Base-by-base conservation (phyloP, 2,329 filamentous ascomycete genomes). In the Talaromyces sp. region DNA sequence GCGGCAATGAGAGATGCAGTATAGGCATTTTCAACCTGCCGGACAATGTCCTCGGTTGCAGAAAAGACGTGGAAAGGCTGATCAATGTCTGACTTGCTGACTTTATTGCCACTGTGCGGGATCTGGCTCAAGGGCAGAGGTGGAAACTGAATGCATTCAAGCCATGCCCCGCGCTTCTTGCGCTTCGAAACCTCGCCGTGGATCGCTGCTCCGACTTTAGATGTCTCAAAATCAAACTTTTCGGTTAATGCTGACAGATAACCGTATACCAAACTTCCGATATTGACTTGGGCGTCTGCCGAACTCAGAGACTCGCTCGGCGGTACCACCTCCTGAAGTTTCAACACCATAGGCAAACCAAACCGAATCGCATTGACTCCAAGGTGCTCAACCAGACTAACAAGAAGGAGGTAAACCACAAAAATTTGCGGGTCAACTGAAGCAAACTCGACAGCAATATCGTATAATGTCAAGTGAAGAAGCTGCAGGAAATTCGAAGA, bases 401-500 rank as follows among this genome's bases (percentile, higher is more conserved):
- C 81, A 42, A 96, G 82, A 10, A 97, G 81, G 3, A 92, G 81
- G 70, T 96, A 92, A 8, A 96, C 79, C 14, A 96, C 77, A 31
- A 91, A 78, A 33, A 96, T 83, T 68, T 96, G 92, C 0, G 86
- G 82, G 64, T 95, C 90, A 52, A 84, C 88, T 30, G 88, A 84
- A 27, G 90, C 82, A 66, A 82, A 87, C 68, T 95, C 89, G 27
- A 94, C 78, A 7, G 91, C 90, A 67, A 90, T 91, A 73, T 98
- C 94, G 74, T 96, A 97, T n/a, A 95, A 84, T 56, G 90, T 88
- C 52, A 97, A 82, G 75, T 97, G 93, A 3, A 98, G 80, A 3
- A 96, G 81, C 59, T 91, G 86, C 56, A 97, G 77, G 72, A 96
- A 97, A 47, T 86, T 88, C n/a, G 86, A 87, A 50, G 84, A 71